These are phyloP conservation scores for Diaporthe nobilis DNA, from an alignment of 2,329 filamentous ascomycete genomes.

Conservation along the genomic window DNA sequence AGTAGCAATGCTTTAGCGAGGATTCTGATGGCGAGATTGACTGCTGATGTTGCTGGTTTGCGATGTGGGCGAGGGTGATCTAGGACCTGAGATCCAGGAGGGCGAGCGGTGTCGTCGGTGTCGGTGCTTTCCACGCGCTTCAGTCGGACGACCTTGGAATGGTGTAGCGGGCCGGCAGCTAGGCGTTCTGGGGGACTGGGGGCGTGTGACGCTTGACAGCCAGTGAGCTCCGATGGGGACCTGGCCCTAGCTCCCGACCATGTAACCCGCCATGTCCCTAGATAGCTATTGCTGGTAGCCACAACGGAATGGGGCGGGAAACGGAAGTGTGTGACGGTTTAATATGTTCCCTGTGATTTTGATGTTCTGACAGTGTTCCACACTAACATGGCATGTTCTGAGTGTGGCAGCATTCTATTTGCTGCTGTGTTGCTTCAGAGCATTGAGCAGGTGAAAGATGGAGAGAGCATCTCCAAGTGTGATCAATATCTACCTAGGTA, in stretches of 20 bases:
- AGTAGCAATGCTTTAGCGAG: not conserved
- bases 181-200: not conserved
- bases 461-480: not conserved
- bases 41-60: not conserved
- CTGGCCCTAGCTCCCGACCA: conserved; percentile 37
- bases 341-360: not conserved
- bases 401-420: not conserved
- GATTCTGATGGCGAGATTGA: not conserved
- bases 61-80: not conserved
- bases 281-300: not conserved
- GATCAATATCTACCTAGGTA: not conserved
- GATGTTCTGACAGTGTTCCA: not conserved
- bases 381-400: not conserved
- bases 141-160: conserved; percentile 13
- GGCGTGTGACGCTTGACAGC: conserved; percentile 16
- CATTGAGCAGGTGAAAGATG: not conserved
- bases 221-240: conserved; percentile 25
- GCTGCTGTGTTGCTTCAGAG: not conserved
- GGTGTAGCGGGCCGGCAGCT: conserved; percentile 18
- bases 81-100: not conserved
- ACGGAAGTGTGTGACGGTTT: not conserved
- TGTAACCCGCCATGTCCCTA: not conserved
- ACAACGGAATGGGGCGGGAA: not conserved
- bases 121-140: conserved; percentile 1
- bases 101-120: conserved; percentile 23